Percentiles rank a stretch among this genome's conserved stretches.
These are phyloP conservation scores for Pseudonitzschia multiseries DNA, from an alignment of 108 stramenopile genomes.

Conservation along the genomic window DNA sequence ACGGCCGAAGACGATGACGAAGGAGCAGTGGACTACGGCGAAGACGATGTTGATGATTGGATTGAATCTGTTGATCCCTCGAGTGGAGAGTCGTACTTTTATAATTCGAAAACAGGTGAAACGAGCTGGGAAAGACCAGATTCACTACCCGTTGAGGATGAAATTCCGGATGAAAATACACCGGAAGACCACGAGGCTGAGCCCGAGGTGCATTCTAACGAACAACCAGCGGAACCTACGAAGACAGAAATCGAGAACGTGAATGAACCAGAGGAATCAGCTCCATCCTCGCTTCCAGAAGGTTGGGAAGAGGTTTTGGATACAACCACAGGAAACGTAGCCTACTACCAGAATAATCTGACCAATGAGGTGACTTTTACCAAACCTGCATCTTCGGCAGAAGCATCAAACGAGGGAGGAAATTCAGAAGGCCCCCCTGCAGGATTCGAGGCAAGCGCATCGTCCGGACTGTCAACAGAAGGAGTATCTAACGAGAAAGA, in stretches of 20 bases:
- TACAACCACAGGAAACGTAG: slow-evolving; percentile 40
- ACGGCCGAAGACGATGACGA: neutral
- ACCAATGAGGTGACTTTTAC: slow-evolving; percentile 13
- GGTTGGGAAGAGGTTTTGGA: slow-evolving; percentile 48
- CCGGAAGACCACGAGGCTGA: neutral
- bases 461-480: neutral
- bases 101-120: slow-evolving; percentile 40
- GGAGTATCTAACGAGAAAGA: neutral
- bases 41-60: slow-evolving; percentile 45
- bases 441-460: neutral
- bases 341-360: slow-evolving; percentile 48
- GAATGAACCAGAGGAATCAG: neutral
- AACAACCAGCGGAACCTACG: slow-evolving; percentile 2
- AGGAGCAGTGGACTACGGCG: neutral
- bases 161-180: neutral
- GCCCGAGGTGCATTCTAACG: neutral
- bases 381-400: slow-evolving; percentile 8
- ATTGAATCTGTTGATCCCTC: slow-evolving; percentile 45
- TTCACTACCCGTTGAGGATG: neutral
- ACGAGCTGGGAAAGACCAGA: slow-evolving; percentile 53
- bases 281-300: slow-evolving; percentile 25
- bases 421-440: neutral
- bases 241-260: neutral
- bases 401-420: slow-evolving; percentile 20
- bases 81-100: slow-evolving; percentile 56